A percentile compares a stretch with the other conserved stretches of the same genome.
phyloP scores from a whole-genome alignment of 176 grass and related monocot species.

The Oryza officinalis region DNA sequence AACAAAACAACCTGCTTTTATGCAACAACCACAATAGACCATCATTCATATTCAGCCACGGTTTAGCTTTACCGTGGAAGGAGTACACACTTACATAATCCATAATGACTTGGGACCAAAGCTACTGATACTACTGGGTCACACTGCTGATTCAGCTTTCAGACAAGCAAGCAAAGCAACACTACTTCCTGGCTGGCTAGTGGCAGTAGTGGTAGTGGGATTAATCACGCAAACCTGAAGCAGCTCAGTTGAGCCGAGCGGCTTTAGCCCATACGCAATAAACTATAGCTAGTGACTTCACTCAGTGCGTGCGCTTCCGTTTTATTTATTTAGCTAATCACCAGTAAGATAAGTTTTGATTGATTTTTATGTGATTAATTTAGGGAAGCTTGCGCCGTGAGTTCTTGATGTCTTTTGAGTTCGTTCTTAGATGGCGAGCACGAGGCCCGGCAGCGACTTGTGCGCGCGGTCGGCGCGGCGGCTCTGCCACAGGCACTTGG shows the following conservation, averaged over 20 bases:
- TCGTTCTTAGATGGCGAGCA: constrained; percentile 70
- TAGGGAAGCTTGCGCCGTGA: background rate
- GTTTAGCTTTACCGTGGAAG: background rate
- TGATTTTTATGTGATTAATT: background rate
- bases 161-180: constrained; percentile 15
- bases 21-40: background rate
- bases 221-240: background rate
- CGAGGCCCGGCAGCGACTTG: constrained; percentile 75
- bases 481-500: constrained; percentile 67
- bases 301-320: background rate
- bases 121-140: background rate
- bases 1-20: background rate
- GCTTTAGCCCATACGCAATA: constrained; percentile 22
- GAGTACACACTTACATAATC: constrained; percentile 1
- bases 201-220: background rate
- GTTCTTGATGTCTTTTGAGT: background rate
- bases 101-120: constrained; percentile 10
- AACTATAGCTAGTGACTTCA: background rate
- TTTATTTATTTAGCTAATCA: background rate
- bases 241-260: background rate
- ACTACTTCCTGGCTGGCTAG: background rate
- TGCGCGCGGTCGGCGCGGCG: constrained; percentile 32
- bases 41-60: background rate
- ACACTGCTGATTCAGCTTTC: constrained; percentile 10
- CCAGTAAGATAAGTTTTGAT: background rate